Evolutionary conservation across 2,329 filamentous ascomycete species (phyloP), one percentile per base, ranked within the genome.

Genomic region (Talaromyces sp.): DNA sequence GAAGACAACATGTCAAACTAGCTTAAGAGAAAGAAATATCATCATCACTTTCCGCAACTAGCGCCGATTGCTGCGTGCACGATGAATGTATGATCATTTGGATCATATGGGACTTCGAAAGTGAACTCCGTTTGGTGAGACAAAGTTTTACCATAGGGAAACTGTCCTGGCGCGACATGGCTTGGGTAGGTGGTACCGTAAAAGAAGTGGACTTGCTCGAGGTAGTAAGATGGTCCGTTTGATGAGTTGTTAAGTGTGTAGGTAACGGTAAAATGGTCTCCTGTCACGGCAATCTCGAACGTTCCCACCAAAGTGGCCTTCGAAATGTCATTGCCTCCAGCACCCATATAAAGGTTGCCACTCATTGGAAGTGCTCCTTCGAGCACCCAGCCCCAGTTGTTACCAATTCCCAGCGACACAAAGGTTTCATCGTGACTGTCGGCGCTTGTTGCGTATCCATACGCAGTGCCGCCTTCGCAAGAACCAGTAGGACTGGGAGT

Each of bases 341-440:
- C 50, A 28, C 50, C 50, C 15, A 53, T 15, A 17, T 53, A 53
- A n/a, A 53, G 50, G 7, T 37, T 39, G 13, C 50, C 50, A 22
- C 21, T 53, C 11, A 53, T 25, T 21, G 50, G 50, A 5, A 40
- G 35, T 17, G 33, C 6, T 39, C 50, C 50, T 7, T 5, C 28
- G 50, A 53, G 19, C 1, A 53, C 35, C 50, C 50, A 53, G 21
- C 50, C 50, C 50, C 50, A 53, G 35, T 53, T 53, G 17, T 22
- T 21, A 17, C 21, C 35, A 28, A 53, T 53, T 9, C 4, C 9
- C 15, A 53, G 35, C 10, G 35, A 31, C 5, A 6, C n/a, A 19
- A 53, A 93, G 69, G 89, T 89, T 70, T 92, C 87, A 73, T 83
- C 88, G 80, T 84, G 89, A 51, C 69, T 53, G 73, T 83, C 88